Percentiles rank a stretch among this genome's conserved stretches.
These are phyloP conservation scores for Saccharum spontaneum DNA, from an alignment of 176 grass and related monocot species.

Conservation along the genomic window DNA sequence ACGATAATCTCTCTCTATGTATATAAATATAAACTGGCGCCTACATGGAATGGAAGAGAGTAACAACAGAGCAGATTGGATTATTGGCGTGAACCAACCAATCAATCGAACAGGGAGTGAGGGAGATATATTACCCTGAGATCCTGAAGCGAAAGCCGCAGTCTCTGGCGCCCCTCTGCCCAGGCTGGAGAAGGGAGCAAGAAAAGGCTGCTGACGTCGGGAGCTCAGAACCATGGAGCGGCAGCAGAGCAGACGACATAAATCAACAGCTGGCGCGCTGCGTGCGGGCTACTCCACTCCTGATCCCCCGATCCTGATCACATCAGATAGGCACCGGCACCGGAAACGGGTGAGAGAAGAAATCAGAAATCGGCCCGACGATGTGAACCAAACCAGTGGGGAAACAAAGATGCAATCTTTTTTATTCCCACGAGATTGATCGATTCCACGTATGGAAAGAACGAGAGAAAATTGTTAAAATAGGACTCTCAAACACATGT, in stretches of 20 bases:
- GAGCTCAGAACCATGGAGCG: constrained; percentile 62
- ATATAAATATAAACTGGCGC: background rate
- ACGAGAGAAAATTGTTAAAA: too few relatives aligned
- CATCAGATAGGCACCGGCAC: background rate
- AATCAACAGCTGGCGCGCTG: constrained; percentile 21
- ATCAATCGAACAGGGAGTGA: background rate
- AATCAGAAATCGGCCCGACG: background rate
- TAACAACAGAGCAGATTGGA: background rate
- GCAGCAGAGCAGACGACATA: constrained; percentile 50
- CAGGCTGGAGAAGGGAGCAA: constrained; percentile 35
- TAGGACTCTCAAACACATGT: too few relatives aligned
- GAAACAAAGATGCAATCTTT: background rate
- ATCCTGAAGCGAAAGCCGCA: constrained; percentile 30
- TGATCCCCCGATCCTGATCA: background rate
- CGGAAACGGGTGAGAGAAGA: background rate
- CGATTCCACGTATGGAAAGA: background rate
- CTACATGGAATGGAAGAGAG: background rate
- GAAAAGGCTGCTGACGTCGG: constrained; percentile 10
- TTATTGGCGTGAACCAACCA: background rate
- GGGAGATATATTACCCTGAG: constrained; percentile 36
- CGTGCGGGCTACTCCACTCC: constrained; percentile 10
- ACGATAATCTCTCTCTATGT: background rate
- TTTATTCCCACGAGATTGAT: background rate
- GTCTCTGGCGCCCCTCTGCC: constrained; percentile 32
- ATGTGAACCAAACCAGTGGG: background rate